Base-by-base conservation (phyloP, 345 rosid genomes). In the Brassica juncea region DNA sequence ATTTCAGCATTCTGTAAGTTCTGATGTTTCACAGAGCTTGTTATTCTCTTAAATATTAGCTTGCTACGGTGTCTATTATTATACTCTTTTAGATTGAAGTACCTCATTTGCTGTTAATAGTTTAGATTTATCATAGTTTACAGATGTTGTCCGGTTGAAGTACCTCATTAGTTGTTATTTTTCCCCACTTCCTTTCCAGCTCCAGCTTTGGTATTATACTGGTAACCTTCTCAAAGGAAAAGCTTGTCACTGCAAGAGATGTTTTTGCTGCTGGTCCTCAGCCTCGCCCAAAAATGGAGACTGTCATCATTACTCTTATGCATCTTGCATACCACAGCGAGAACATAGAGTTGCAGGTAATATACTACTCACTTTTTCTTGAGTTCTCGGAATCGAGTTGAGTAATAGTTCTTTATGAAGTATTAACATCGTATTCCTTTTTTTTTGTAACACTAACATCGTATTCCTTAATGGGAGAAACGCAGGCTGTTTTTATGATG, bases 401-500 rank as follows among this genome's bases (percentile, higher is more conserved):
- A 69, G 71, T 39, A 37, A 3, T 58, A 64, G 28, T 65, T 67
- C 2, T 8, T 6, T 81, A 55, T 31, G 64, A 66, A 71, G 39
- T 76, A 39, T 23, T 70, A 71, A 76, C 73, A 72, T 68, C 21
- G 10, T 59, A 42, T 57, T 69, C 57, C 44, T 19, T 19, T 19
- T 19, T 19, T 19, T 19, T 19, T 19, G 19, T 19, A 19, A 19
- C 19, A 19, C 19, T 19, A 19, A 19, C 19, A 19, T 19, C 19
- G 19, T 19, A 19, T 19, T 19, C 19, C 12, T 55, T 65, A 55
- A 23, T 72, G 68, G 80, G 74, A 30, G 44, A 73, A 71, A 55
- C 82, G 77, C 92, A 94, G 99, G 97, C 94, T 63, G 87, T 94
- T 82, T 94, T 94, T 85, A 94, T 89, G 91, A 84, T 92, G 64